These are phyloP conservation scores for Stereum hirsutum DNA, from an alignment of 1,284 basidiomycete genomes.

Conservation along the genomic window DNA sequence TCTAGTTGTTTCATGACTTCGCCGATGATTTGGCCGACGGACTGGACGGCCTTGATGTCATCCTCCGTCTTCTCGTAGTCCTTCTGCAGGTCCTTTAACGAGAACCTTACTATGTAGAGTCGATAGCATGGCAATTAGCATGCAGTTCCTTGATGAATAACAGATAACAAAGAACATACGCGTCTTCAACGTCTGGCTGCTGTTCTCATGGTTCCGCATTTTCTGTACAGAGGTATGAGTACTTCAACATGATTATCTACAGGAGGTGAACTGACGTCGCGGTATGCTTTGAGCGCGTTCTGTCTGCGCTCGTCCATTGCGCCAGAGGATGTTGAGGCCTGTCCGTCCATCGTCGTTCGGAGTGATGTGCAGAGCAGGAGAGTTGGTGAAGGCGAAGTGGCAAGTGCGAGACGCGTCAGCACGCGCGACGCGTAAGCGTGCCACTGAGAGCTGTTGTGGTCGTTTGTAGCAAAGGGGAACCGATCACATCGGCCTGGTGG, in stretches of 20 bases:
- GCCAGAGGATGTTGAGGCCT: conserved; percentile 46
- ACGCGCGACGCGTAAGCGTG: background rate
- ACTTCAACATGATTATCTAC: background rate
- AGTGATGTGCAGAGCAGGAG: conserved; percentile 5
- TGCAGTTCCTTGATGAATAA: no score
- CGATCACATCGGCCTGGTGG: conserved; percentile 43
- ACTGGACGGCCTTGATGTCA: conserved; percentile 98
- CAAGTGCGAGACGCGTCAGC: conserved; percentile 30
- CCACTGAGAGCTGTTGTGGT: no score
- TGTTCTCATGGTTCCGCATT: conserved; percentile 81
- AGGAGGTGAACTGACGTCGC: conserved; percentile 36
- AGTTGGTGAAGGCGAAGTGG: background rate
- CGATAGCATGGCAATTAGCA: background rate
- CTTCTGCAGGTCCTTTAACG: conserved; percentile 81
- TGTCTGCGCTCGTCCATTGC: conserved; percentile 19
- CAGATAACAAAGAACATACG: conserved; percentile 37
- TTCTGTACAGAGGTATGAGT: conserved; percentile 44
- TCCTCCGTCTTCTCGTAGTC: conserved; percentile 96
- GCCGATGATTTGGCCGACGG: conserved; percentile 98
- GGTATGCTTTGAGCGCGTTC: conserved; percentile 31
- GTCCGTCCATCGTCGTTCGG: conserved; percentile 33
- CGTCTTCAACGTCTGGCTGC: conserved; percentile 80
- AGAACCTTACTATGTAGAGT: conserved; percentile 56
- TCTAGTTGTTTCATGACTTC: conserved; percentile 99
- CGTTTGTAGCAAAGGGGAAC: background rate